Evolutionary conservation across 805 yeast species (phyloP), one percentile per base, ranked within the genome.

Genomic region (Schwanniomyces sp.): DNA sequence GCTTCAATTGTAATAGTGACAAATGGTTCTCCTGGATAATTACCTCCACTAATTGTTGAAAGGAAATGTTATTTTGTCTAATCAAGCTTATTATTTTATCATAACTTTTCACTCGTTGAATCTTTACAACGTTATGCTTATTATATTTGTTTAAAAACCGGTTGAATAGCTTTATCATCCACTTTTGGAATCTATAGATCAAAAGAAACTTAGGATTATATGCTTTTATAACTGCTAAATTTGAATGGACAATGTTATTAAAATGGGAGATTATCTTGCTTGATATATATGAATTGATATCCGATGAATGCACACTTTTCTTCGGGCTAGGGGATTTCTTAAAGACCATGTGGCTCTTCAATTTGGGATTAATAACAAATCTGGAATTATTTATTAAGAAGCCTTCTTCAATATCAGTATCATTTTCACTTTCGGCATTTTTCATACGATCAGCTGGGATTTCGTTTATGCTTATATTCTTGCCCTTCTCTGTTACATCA

Each of bases 151-250:
- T 50, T 5, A 69, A 52, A 51, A 70, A 73, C 21, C 56, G 42
- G 51, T 70, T 71, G 54, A 72, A 72, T 44, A 73, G 53, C 34
- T 70, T 52, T 11, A 65, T 42, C 9, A 62, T 56, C 78, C 78
- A 73, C 39, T 44, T 34, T 47, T 71, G 72, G 49, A 69, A 70
- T 34, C 56, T 60, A 26, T 52, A 55, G 2, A 56, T 49, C 12
- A 72, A 45, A 17, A 72, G 18, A 9, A 56, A 46, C n/a, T 52
- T 43, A n/a, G 58, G 61, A 46, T 57, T 60, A 45, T 58, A 61
- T 58, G 67, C 63, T 24, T 41, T 52, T 17, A 69, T 53, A 14
- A 72, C 38, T 39, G 56, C 53, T 21, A 54, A 40, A 21, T 58
- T 55, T 7, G 54, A 51, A 18, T 46, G 39, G n/a, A 59, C 45